Evolutionary conservation across 2,329 filamentous ascomycete species (phyloP).

Genomic region (Diaporthe humulicola): DNA sequence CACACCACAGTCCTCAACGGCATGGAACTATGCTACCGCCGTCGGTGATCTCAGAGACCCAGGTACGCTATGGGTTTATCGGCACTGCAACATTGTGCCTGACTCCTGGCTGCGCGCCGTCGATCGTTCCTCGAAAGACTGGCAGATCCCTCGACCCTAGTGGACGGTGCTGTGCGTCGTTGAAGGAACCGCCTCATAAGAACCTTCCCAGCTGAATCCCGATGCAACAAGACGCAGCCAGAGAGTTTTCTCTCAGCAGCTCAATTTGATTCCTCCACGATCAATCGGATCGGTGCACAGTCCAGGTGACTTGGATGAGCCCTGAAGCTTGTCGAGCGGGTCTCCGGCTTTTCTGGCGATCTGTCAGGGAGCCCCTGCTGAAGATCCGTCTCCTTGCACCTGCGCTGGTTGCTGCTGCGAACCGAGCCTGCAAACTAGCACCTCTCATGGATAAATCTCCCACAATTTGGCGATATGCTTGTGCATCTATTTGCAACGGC

Average conservation of each 20-base stretch:
- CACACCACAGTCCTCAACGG: constrained; percentile 18
- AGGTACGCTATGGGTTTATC: neutral
- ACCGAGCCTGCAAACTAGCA: neutral
- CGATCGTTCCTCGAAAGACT: neutral
- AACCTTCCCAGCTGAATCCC: neutral
- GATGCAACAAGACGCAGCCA: neutral
- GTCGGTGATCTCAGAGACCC: neutral
- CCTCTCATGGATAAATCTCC: neutral
- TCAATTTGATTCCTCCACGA: neutral
- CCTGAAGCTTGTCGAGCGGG: constrained; percentile 31
- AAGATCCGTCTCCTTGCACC: constrained; percentile 13
- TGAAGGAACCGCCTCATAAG: neutral
- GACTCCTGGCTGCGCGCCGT: neutral
- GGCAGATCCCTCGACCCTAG: neutral
- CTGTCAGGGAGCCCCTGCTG: constrained; percentile 26
- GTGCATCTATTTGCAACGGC: constrained; percentile 5
- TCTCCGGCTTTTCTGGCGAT: constrained; percentile 22
- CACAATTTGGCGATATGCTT: neutral
- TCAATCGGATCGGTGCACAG: constrained; percentile 28
- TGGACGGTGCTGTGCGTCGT: neutral
- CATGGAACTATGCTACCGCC: constrained; percentile 5
- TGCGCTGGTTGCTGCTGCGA: neutral
- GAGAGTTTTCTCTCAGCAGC: neutral
- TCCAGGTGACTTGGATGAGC: constrained; percentile 12
- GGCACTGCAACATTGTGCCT: constrained; percentile 13